phyloP scores from a whole-genome alignment of 1,139 yeast genomes.

The Blastobotrys proliferans region DNA sequence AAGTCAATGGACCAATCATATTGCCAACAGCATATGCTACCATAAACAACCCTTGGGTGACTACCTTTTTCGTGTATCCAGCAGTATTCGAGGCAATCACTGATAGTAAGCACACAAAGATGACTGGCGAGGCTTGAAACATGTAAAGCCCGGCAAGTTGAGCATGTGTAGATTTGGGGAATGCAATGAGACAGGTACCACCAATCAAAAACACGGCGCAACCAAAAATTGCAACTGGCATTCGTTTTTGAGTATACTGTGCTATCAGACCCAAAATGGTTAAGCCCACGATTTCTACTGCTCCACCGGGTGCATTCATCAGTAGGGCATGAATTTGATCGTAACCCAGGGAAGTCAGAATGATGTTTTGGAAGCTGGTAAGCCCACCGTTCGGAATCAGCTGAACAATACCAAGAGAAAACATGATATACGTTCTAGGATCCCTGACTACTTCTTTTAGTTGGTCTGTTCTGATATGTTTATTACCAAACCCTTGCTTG shows the following conservation, averaged over 20 bases:
- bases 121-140: conserved; percentile 37
- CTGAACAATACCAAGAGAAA: conserved; percentile 38
- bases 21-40: conserved; percentile 60
- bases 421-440: conserved; percentile 49
- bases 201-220: conserved; percentile 33
- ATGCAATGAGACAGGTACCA: conserved; percentile 44
- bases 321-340: conserved; percentile 39
- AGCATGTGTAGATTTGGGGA: conserved; percentile 36
- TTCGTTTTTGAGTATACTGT: conserved; percentile 32
- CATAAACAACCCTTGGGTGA: conserved; percentile 43
- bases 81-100: conserved; percentile 52
- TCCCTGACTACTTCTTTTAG: conserved; percentile 41
- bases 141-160: conserved; percentile 42
- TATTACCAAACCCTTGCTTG: conserved; percentile 55
- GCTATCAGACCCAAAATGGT: conserved; percentile 25
- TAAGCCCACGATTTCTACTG: conserved; percentile 33
- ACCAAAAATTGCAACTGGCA: conserved; percentile 41
- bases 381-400: conserved; percentile 54
- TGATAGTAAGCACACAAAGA: conserved; percentile 47
- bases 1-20: conserved; percentile 56
- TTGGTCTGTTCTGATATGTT: conserved; percentile 51
- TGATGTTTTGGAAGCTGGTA: conserved; percentile 43
- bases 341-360: conserved; percentile 40
- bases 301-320: conserved; percentile 41
- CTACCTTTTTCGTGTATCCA: conserved; percentile 56